These are phyloP conservation scores for Phaeomoniella chlamydospora DNA, from an alignment of 2,329 filamentous ascomycete genomes.

Conservation along the genomic window DNA sequence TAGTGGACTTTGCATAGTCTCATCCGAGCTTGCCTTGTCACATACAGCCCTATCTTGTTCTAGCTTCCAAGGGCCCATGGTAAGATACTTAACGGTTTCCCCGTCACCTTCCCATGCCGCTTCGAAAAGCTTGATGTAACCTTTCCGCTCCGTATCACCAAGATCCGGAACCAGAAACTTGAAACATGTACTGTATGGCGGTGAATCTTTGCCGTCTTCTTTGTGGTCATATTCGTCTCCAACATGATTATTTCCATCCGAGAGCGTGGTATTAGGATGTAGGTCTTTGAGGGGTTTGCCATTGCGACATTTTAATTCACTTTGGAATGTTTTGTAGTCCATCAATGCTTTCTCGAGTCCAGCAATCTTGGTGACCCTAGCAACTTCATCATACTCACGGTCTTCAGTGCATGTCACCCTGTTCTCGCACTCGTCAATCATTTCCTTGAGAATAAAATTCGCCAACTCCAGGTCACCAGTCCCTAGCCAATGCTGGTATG, in stretches of 20 bases:
- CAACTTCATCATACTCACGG: no score
- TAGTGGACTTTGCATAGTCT: slow-evolving; percentile 41
- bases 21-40: slow-evolving; percentile 22
- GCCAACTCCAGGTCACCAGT: slow-evolving; percentile 22
- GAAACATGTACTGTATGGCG: slow-evolving; percentile 35
- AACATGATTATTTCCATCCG: no score
- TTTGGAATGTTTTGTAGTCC: neutral
- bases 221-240: no score
- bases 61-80: slow-evolving; percentile 40
- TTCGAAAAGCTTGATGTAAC: slow-evolving; percentile 46
- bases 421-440: slow-evolving; percentile 20
- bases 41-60: slow-evolving; percentile 13
- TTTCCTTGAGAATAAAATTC: slow-evolving; percentile 10
- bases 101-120: slow-evolving; percentile 60
- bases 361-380: neutral
- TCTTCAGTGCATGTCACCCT: no score
- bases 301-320: no score
- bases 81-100: slow-evolving; percentile 49
- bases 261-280: neutral
- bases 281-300: neutral
- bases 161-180: slow-evolving; percentile 34
- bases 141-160: slow-evolving; percentile 38
- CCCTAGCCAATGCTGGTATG: slow-evolving; percentile 46
- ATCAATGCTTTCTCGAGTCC: slow-evolving; percentile 1
- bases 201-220: slow-evolving; percentile 7